Evolutionary conservation across 2,329 filamentous ascomycete species (phyloP).

Genomic region (Lasiodiplodia hormozganensis): DNA sequence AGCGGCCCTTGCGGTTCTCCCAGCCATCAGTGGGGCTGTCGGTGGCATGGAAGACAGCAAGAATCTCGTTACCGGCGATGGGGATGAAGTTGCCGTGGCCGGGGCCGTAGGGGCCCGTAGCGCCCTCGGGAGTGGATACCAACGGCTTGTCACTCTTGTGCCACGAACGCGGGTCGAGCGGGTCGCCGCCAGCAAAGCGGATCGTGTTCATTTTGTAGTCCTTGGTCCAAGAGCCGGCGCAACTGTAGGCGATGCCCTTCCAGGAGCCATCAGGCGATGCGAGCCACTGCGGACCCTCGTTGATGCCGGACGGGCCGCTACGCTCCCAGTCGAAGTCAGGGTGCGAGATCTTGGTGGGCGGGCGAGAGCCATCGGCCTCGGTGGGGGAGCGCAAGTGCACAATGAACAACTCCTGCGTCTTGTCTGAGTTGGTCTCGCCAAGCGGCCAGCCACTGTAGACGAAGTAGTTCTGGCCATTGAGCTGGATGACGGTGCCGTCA

Average conservation of each 20-base stretch:
- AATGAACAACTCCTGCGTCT: slow-evolving; percentile 54
- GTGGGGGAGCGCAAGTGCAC: slow-evolving; percentile 47
- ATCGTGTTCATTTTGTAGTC: slow-evolving; percentile 58
- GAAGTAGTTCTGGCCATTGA: slow-evolving; percentile 49
- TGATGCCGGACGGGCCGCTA: slow-evolving; percentile 50
- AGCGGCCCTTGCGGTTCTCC: slow-evolving; percentile 52
- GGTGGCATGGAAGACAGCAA: slow-evolving; percentile 55
- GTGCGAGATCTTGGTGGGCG: slow-evolving; percentile 48
- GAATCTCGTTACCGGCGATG: slow-evolving; percentile 47
- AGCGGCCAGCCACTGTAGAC: slow-evolving; percentile 57
- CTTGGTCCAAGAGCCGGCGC: slow-evolving; percentile 55
- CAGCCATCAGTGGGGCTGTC: slow-evolving; percentile 53
- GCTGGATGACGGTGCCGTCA: slow-evolving; percentile 54
- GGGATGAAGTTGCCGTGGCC: slow-evolving; percentile 55
- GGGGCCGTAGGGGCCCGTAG: slow-evolving; percentile 49
- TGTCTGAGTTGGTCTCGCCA: slow-evolving; percentile 43
- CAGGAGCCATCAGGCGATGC: slow-evolving; percentile 47
- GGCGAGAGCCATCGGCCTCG: slow-evolving; percentile 39
- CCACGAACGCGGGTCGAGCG: slow-evolving; percentile 48
- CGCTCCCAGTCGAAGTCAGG: slow-evolving; percentile 51
- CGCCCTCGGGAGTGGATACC: slow-evolving; percentile 43
- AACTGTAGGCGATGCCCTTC: slow-evolving; percentile 55
- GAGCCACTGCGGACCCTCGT: slow-evolving; percentile 53
- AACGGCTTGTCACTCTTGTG: slow-evolving; percentile 48
- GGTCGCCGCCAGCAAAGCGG: slow-evolving; percentile 50